These are phyloP conservation scores for Cymbidium sinense DNA, from an alignment of 106 monocot species.

Conservation along the genomic window DNA sequence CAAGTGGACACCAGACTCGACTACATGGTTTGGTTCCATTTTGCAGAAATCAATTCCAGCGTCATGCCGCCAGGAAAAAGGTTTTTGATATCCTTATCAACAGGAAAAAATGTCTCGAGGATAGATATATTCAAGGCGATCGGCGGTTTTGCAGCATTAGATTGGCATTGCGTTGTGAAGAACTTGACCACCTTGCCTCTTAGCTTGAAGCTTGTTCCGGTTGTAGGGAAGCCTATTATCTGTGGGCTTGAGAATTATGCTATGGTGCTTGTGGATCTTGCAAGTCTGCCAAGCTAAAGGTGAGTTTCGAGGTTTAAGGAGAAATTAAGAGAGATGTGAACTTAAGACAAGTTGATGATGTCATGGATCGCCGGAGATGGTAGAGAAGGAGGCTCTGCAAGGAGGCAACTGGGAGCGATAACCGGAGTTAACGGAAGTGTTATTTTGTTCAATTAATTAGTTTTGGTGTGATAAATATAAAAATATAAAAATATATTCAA, in stretches of 20 bases:
- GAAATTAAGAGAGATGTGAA: no score
- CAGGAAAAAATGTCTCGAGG: conserved; percentile 39
- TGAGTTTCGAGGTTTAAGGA: conserved; percentile 8
- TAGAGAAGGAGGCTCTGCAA: no score
- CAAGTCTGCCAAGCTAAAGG: conserved; percentile 71
- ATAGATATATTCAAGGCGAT: conserved; percentile 80
- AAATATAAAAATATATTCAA: no score
- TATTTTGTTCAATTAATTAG: no score
- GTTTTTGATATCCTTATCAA: conserved; percentile 71
- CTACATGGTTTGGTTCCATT: conserved; percentile 78
- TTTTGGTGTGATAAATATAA: no score
- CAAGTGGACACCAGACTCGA: conserved; percentile 53
- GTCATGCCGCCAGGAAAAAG: conserved; percentile 46
- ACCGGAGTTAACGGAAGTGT: no score
- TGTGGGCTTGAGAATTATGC: conserved; percentile 94
- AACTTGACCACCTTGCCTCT: conserved; percentile 60
- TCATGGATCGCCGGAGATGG: no score
- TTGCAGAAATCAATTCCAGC: conserved; percentile 58
- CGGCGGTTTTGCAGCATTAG: conserved; percentile 71
- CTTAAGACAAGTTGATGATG: no score
- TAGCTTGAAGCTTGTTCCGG: conserved; percentile 68
- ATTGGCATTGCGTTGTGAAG: conserved; percentile 56
- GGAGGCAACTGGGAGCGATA: no score
- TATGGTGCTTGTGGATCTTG: conserved; percentile 70
- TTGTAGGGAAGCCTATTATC: conserved; percentile 59